Evolutionary conservation across 2,329 filamentous ascomycete species (phyloP).

Genomic region (Apiospora marii): DNA sequence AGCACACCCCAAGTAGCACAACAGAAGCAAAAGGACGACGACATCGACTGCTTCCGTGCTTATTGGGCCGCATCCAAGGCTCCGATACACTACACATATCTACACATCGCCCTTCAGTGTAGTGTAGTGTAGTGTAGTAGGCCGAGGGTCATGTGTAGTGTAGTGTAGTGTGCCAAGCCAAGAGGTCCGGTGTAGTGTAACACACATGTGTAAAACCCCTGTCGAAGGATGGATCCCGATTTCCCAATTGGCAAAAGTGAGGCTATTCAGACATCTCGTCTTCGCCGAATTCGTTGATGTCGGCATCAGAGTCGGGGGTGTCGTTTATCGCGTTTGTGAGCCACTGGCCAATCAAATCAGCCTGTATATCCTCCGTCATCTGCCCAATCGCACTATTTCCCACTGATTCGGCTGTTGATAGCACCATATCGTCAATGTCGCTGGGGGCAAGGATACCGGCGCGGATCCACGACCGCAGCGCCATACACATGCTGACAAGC

Average conservation of each 20-base stretch:
- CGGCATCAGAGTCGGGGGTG: neutral
- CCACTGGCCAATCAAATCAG: neutral
- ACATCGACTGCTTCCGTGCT: too few species aligned
- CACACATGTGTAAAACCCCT: slow-evolving; percentile 1
- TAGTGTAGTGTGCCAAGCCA: slow-evolving; percentile 1
- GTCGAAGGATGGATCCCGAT: slow-evolving; percentile 1
- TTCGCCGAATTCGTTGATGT: slow-evolving; percentile 1
- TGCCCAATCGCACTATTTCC: neutral
- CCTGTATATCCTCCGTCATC: neutral
- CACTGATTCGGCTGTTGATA: neutral
- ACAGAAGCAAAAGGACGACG: too few species aligned
- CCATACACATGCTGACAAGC: neutral
- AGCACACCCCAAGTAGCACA: too few species aligned
- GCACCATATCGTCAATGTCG: neutral
- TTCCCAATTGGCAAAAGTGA: neutral
- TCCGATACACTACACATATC: slow-evolving; percentile 1
- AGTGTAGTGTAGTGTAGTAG: too few species aligned
- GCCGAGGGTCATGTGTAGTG: neutral
- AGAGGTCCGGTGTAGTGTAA: neutral
- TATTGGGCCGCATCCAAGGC: too few species aligned
- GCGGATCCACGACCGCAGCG: neutral
- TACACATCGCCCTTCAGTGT: neutral
- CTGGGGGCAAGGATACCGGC: neutral
- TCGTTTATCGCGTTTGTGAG: slow-evolving; percentile 1
- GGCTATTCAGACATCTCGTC: neutral